These are phyloP conservation scores for Fagus sylvatica DNA, from an alignment of 306 rosid species.

Conservation along the genomic window DNA sequence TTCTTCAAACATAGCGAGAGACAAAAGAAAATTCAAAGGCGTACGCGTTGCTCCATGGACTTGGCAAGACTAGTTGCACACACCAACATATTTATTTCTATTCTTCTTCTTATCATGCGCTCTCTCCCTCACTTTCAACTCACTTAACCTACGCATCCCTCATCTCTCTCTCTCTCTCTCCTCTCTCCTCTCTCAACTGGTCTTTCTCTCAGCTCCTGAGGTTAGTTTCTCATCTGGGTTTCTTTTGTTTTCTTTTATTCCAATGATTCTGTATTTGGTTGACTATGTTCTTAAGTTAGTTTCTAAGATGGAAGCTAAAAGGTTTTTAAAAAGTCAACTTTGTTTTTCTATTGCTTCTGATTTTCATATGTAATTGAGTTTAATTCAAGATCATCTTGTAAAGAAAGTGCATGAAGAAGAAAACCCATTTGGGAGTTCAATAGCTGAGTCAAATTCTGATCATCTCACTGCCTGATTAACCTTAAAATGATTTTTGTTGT, in stretches of 20 bases:
- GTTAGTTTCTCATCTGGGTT: conserved; percentile 39
- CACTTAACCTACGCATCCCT: neutral
- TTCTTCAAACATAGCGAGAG: neutral
- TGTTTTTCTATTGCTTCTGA: neutral
- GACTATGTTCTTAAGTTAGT: neutral
- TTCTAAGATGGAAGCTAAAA: neutral
- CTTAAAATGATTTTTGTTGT: neutral
- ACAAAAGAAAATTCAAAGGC: conserved; percentile 13
- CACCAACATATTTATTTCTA: too few species aligned
- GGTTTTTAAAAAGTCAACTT: too few species aligned
- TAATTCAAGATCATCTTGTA: neutral
- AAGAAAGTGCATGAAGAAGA: neutral
- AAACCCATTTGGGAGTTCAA: neutral
- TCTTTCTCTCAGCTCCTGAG: conserved; percentile 32
- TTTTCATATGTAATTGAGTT: neutral
- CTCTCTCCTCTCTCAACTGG: neutral
- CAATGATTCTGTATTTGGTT: neutral
- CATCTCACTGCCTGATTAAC: too few species aligned
- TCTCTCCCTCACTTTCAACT: neutral
- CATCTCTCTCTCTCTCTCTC: neutral
- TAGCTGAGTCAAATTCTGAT: too few species aligned
- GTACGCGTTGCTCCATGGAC: neutral
- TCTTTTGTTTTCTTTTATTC: neutral
- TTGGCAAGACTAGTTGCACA: too few species aligned
- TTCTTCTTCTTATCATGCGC: neutral